Evolutionary conservation across 768 basidiomycete species (phyloP), one percentile per base, ranked within the genome.

Genomic region (Leccinum longicurvipes): DNA sequence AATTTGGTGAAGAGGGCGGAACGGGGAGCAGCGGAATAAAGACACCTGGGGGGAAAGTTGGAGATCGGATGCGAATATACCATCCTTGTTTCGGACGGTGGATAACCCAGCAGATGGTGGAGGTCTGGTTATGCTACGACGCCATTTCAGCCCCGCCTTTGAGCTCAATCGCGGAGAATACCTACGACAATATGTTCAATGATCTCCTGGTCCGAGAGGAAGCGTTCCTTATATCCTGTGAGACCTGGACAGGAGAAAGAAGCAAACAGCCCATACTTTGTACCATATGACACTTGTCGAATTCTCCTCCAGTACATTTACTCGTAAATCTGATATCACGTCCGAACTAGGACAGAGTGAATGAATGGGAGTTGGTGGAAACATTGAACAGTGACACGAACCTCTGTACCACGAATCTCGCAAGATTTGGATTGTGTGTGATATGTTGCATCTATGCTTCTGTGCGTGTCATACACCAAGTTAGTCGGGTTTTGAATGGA

Each of bases 21-120:
- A 85, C 72, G 9, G 84, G 82, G 23, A 75, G 71, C 8, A 86
- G 64, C 1, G 82, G 77, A 27, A 86, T 85, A 58, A 76, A 83
- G 11, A 78, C 75, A 3, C 80, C 73, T 12, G 82, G 84, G 1
- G 88, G 86, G 59, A 91, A 91, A 4, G 77, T 63, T 0, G 91
- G 90, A 2, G 87, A 74, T 32, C 87, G 81, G 24, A 93, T 73
- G 41, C 86, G 86, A 56, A 93, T 83, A 69, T 92, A 93, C 91
- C 91, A 93, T 45, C 91, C 91, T 27, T 86, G 82, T 55, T 84
- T 82, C 1, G 91, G 91, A 6, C 84, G 82, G 67, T 91, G 91
- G 25, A 91, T 82, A 10, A 82, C 82, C 91, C 91, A 93, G 53
- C 80, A 78, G 2, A 89, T 68, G 0, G 79, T 78, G 23, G 80